Base-by-base conservation (phyloP, 2,329 filamentous ascomycete species). In the Sclerotinia glacialis region DNA sequence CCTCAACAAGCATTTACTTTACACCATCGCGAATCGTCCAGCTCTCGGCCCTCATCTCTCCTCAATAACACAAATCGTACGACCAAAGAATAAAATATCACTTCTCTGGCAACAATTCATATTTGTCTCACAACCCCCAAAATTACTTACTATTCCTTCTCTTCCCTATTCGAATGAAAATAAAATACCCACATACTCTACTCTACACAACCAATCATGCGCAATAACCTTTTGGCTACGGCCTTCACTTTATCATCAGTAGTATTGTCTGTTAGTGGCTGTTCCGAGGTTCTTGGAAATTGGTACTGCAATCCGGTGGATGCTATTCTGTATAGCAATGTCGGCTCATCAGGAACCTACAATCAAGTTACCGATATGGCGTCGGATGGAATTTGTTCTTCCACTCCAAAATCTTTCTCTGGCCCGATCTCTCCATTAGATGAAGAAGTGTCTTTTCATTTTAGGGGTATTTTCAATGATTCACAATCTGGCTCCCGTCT, bases 341-440 rank as follows among this genome's bases (percentile, higher is more conserved):
- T 91, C 71, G 84, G 84, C 40, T 80, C 80, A 59, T 72, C 81
- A 53, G 89, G 89, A 49, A 79, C 78, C 54, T 93, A 91, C 80
- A 83, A 89, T 67, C 83, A 83, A 65, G 83, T 93, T 46, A 85
- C 81, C 34, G 73, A 74, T 64, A 91, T 93, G 85, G 80, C 84
- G 68, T 72, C 79, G 21, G 74, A 78, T 59, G 84, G 84, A 50
- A 73, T 79, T 26, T 93, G 90, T 77, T 72, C 78, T 8, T 85
- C 81, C 69, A 76, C 80, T 47, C 78, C 81, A 21, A 78, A 83
- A 68, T 67, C 76, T 0, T 92, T 87, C 74, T 80, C 78, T 14
- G 89, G 89, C 18, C 80, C 83, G 50, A 79, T 91, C 62, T 84
- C 88, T 37, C 90, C 90, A 8, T 81, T 92, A 44, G 83, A 90